Evolutionary conservation across 2,329 filamentous ascomycete genomes (phyloP).

Genomic region (Coniochaeta ligniaria): DNA sequence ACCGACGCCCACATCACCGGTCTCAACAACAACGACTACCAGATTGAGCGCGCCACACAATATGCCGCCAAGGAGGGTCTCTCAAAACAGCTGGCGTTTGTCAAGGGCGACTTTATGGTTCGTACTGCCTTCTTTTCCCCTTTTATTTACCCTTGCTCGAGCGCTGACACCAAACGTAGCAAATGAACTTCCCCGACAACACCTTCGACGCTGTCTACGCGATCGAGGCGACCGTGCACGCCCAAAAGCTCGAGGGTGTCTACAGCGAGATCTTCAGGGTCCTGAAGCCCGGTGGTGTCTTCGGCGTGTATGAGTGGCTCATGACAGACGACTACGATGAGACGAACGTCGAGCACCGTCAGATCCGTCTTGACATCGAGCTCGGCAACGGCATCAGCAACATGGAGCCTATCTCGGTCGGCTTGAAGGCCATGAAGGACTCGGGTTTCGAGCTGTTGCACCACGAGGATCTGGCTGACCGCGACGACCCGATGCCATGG

Average conservation of each 20-base stretch:
- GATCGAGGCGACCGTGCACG: slow-evolving; percentile 95
- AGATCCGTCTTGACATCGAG: slow-evolving; percentile 91
- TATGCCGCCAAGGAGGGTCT: slow-evolving; percentile 81
- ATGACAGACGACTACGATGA: slow-evolving; percentile 97
- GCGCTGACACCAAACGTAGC: slow-evolving; percentile 34
- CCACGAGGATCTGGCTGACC: slow-evolving; percentile 79
- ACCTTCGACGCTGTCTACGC: slow-evolving; percentile 92
- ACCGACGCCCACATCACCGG: slow-evolving; percentile 82
- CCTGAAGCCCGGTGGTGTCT: slow-evolving; percentile 89
- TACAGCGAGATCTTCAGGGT: slow-evolving; percentile 94
- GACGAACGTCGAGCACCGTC: slow-evolving; percentile 74
- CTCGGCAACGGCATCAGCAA: slow-evolving; percentile 94
- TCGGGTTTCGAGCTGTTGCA: slow-evolving; percentile 80
- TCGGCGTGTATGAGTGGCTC: slow-evolving; percentile 98
- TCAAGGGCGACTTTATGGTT: slow-evolving; percentile 96
- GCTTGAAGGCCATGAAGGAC: slow-evolving; percentile 71
- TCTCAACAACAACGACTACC: slow-evolving; percentile 99
- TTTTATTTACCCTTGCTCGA: neutral
- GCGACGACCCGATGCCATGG: slow-evolving; percentile 74
- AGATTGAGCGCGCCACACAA: slow-evolving; percentile 84
- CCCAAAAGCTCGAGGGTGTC: slow-evolving; percentile 81
- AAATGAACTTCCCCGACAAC: slow-evolving; percentile 93
- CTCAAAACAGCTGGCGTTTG: slow-evolving; percentile 71
- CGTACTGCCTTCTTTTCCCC: slow-evolving; percentile 6
- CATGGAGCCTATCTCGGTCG: slow-evolving; percentile 86